phyloP scores from a whole-genome alignment of 2,329 filamentous ascomycete genomes.

The Colletotrichum sp. region DNA sequence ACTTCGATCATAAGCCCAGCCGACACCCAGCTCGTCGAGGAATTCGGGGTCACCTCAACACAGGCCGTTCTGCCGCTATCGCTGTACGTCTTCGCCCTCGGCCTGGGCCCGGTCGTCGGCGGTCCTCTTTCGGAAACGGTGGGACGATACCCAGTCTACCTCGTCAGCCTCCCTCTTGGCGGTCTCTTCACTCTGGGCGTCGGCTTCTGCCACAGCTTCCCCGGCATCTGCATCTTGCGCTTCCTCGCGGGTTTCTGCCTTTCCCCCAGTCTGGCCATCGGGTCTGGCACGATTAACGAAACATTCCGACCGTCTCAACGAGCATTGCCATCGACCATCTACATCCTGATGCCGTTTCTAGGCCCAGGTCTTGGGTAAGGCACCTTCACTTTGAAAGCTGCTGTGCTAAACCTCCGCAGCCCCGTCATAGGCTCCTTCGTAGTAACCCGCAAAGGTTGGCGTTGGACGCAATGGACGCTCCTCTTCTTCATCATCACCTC shows the following conservation, averaged over 20 bases:
- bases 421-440: conserved; percentile 56
- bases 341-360: conserved; percentile 57
- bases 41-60: conserved; percentile 61
- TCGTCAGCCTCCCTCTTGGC: conserved; percentile 49
- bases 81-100: conserved; percentile 65
- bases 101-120: conserved; percentile 62
- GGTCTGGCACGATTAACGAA: conserved; percentile 55
- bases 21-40: conserved; percentile 46
- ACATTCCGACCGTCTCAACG: conserved; percentile 47
- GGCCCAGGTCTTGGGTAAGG: conserved; percentile 57
- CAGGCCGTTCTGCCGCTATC: conserved; percentile 64
- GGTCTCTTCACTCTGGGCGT: conserved; percentile 62
- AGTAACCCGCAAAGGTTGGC: conserved; percentile 50
- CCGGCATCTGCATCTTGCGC: conserved; percentile 55
- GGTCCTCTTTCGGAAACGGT: conserved; percentile 64
- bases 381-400: not conserved
- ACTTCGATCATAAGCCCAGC: conserved; percentile 60
- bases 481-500: conserved; percentile 49
- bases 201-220: conserved; percentile 56
- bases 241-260: conserved; percentile 62
- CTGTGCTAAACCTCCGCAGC: conserved; percentile 27
- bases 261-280: conserved; percentile 53
- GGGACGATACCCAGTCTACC: conserved; percentile 60
- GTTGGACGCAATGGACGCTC: conserved; percentile 59
- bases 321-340: conserved; percentile 47